Base-by-base conservation (phyloP, 148 eudicot species). In the Rhododendron kiyosumense region DNA sequence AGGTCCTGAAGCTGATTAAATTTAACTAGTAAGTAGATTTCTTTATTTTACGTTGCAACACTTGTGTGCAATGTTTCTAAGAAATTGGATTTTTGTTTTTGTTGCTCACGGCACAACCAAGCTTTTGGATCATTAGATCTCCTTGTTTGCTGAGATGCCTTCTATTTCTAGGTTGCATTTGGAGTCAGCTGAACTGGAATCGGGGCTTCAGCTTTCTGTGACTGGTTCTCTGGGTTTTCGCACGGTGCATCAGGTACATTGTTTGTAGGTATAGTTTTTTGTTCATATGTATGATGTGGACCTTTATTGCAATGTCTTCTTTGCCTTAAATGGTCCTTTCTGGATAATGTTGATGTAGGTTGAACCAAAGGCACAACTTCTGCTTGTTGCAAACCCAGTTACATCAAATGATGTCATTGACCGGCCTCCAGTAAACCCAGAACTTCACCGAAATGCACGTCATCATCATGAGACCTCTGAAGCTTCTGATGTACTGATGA, bases 221-320 rank as follows among this genome's bases (percentile, higher is more conserved):
- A 92, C 95, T 85, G 99, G 99, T 69, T 95, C 96, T 86, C 87
- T 97, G 80, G 99, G 99, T 84, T 92, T 93, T 85, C 98, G 98
- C 69, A 97, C 99, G 46, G 88, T 91, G 84, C 95, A 97, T 85
- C 99, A 97, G 91, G 99, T 96, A 92, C 41, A 10, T 78, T 43
- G 2, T 76, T 85, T 32, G 11, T 14, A 65, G 10, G 30, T n/a
- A n/a, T 65, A 65, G 32, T 8, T n/a, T 8, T 32, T n/a, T 65
- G 32, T 65, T n/a, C 14, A 26, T n/a, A 63, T 24, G 26, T 38
- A 3, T 84, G 65, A 52, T 83, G 22, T 4, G 67, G 71, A 81
- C 43, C 24, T 43, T 30, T 78, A 32, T 54, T 77, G 71, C 46
- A 48, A 52, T 24, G 67, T 14, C 63, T 77, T 73, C 71, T 32